A percentile compares a stretch with the other conserved stretches of the same genome.
Conservation (phyloP, 2,329 filamentous ascomycete genomes). For the Ascochyta clinopodiicola region DNA sequence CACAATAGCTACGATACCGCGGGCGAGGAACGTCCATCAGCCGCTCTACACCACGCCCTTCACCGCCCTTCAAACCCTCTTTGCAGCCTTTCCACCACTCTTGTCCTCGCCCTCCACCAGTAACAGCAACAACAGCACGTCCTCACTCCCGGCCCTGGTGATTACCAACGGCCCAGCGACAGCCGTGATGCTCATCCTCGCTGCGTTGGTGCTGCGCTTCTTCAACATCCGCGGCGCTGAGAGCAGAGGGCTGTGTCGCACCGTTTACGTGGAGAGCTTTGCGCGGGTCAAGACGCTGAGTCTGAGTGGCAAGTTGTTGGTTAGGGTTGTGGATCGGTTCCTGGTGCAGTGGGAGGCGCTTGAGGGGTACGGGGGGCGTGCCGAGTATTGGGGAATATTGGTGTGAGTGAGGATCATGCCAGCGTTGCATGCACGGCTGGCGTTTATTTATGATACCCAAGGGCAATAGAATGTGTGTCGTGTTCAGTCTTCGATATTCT, state of each 20-base stretch:
- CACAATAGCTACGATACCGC: slow-evolving; percentile 71
- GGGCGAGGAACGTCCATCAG: slow-evolving; percentile 85
- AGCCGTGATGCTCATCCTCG: slow-evolving; percentile 75
- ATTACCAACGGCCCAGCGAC: slow-evolving; percentile 90
- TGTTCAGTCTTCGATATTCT: not conserved
- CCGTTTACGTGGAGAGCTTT: slow-evolving; percentile 92
- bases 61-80: slow-evolving; percentile 70
- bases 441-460: not conserved
- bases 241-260: slow-evolving; percentile 65
- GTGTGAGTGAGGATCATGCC: slow-evolving; percentile 23
- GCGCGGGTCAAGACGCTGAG: slow-evolving; percentile 83
- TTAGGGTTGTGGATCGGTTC: slow-evolving; percentile 75
- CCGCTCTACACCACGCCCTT: slow-evolving; percentile 74
- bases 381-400: slow-evolving; percentile 54
- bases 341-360: slow-evolving; percentile 81
- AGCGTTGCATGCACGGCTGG: not conserved
- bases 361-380: slow-evolving; percentile 50
- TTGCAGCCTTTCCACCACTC: slow-evolving; percentile 66
- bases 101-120: slow-evolving; percentile 17
- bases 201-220: slow-evolving; percentile 63
- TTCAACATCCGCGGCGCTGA: slow-evolving; percentile 50
- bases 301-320: slow-evolving; percentile 79
- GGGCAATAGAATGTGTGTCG: not conserved
- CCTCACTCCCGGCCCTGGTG: slow-evolving; percentile 59
- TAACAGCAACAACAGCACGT: slow-evolving; percentile 25